Evolutionary conservation across 2,329 filamentous ascomycete species (phyloP).

Genomic region (Lachnellula occidentalis): DNA sequence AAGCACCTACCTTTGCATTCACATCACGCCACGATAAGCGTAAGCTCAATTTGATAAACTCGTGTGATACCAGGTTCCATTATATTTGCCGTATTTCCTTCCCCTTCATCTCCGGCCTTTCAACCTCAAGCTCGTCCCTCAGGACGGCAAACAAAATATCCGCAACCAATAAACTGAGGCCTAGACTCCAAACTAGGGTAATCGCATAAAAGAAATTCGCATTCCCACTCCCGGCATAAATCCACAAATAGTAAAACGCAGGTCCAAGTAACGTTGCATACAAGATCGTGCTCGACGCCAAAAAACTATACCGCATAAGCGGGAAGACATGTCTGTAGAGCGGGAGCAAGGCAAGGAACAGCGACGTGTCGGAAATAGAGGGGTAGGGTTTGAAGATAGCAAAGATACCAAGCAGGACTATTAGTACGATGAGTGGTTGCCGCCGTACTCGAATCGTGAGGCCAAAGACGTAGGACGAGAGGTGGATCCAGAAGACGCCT

Average conservation of each 20-base stretch:
- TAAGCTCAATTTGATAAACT: too few relatives aligned
- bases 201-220: slow-evolving; percentile 99
- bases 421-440: slow-evolving; percentile 82
- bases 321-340: slow-evolving; percentile 90
- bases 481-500: slow-evolving; percentile 95
- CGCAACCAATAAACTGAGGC: slow-evolving; percentile 77
- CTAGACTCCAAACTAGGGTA: slow-evolving; percentile 95
- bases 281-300: slow-evolving; percentile 74
- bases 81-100: slow-evolving; percentile 59
- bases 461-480: slow-evolving; percentile 82
- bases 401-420: slow-evolving; percentile 81
- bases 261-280: slow-evolving; percentile 88
- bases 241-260: slow-evolving; percentile 95
- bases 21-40: background rate
- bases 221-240: slow-evolving; percentile 95
- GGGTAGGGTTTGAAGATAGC: slow-evolving; percentile 97
- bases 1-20: background rate
- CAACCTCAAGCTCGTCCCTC: slow-evolving; percentile 88
- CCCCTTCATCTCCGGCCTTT: slow-evolving; percentile 82
- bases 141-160: slow-evolving; percentile 85
- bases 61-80: background rate
- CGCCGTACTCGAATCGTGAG: slow-evolving; percentile 75
- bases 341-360: slow-evolving; percentile 78
- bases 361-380: slow-evolving; percentile 79
- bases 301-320: slow-evolving; percentile 88